Evolutionary conservation across 2,329 filamentous ascomycete genomes (phyloP).

Genomic region (Alternaria sp.): DNA sequence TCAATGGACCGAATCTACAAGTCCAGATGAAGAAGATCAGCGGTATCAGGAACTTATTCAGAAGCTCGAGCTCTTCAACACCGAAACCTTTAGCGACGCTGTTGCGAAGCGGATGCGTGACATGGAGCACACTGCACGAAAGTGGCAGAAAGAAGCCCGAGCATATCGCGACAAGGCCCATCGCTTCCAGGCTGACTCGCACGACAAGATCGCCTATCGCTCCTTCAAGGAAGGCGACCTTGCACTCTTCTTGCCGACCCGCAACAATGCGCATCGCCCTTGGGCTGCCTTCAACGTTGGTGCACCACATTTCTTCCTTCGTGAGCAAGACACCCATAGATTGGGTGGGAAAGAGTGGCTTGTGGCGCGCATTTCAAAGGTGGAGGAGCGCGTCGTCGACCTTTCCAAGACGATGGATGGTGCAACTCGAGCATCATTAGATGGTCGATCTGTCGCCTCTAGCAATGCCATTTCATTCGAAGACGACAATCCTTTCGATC

Average conservation of each 20-base stretch:
- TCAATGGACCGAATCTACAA: slow-evolving; percentile 79
- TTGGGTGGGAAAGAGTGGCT: slow-evolving; percentile 90
- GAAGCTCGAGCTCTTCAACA: slow-evolving; percentile 77
- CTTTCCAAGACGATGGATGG: slow-evolving; percentile 76
- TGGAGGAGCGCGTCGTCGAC: slow-evolving; percentile 93
- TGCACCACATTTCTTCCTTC: slow-evolving; percentile 94
- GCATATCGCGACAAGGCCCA: slow-evolving; percentile 88
- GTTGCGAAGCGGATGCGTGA: slow-evolving; percentile 91
- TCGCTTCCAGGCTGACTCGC: slow-evolving; percentile 78
- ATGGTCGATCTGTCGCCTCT: slow-evolving; percentile 57
- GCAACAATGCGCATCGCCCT: slow-evolving; percentile 90
- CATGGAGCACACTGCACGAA: slow-evolving; percentile 89
- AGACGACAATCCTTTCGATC: slow-evolving; percentile 95
- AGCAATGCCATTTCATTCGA: slow-evolving; percentile 66
- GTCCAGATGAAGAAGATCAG: slow-evolving; percentile 69
- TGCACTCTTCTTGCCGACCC: slow-evolving; percentile 89
- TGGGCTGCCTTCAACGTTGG: slow-evolving; percentile 99
- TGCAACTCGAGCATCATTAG: slow-evolving; percentile 50
- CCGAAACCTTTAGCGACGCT: slow-evolving; percentile 83
- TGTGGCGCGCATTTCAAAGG: slow-evolving; percentile 88
- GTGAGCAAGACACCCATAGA: slow-evolving; percentile 88
- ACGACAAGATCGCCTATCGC: slow-evolving; percentile 94
- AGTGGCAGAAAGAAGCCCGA: slow-evolving; percentile 88
- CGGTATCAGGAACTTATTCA: slow-evolving; percentile 79
- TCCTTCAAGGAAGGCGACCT: slow-evolving; percentile 97